Conservation (phyloP, 495 filamentous ascomycete species). For the Aspergillus panamensis region DNA sequence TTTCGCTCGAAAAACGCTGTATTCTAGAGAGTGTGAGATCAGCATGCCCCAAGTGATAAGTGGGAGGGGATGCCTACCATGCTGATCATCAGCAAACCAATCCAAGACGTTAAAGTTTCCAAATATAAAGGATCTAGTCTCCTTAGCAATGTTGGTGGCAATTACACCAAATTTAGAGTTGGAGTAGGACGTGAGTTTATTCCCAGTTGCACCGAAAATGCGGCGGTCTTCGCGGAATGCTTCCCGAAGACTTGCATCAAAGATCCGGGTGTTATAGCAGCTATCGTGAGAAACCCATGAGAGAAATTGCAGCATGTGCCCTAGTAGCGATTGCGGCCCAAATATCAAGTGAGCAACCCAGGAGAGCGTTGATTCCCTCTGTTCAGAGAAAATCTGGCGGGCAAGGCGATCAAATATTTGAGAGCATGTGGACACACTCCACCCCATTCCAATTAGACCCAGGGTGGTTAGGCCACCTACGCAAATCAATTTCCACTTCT, state of each 20-base stretch:
- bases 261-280: constrained; percentile 26
- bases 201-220: constrained; percentile 23
- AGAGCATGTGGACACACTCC: constrained; percentile 22
- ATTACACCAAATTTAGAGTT: constrained; percentile 22
- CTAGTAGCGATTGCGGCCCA: constrained; percentile 16
- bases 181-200: constrained; percentile 3
- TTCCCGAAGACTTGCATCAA: constrained; percentile 25
- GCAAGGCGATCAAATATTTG: constrained; percentile 26
- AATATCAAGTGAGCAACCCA: constrained; percentile 11
- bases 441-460: constrained; percentile 25
- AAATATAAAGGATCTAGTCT: constrained; percentile 24
- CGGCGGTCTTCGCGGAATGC: constrained; percentile 23
- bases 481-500: not conserved
- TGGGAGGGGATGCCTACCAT: constrained; percentile 7
- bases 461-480: constrained; percentile 32
- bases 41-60: not conserved
- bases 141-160: constrained; percentile 23
- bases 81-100: constrained; percentile 7
- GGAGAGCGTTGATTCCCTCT: constrained; percentile 11
- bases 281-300: constrained; percentile 28
- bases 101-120: constrained; percentile 24
- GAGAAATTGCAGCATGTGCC: constrained; percentile 20
- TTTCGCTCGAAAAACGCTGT: constrained; percentile 22
- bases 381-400: constrained; percentile 25
- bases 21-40: constrained; percentile 16